A percentile compares a stretch with the other conserved stretches of the same genome.
Evolutionary conservation across 495 filamentous ascomycete genomes (phyloP).

Genomic region (Cercophora scortea): DNA sequence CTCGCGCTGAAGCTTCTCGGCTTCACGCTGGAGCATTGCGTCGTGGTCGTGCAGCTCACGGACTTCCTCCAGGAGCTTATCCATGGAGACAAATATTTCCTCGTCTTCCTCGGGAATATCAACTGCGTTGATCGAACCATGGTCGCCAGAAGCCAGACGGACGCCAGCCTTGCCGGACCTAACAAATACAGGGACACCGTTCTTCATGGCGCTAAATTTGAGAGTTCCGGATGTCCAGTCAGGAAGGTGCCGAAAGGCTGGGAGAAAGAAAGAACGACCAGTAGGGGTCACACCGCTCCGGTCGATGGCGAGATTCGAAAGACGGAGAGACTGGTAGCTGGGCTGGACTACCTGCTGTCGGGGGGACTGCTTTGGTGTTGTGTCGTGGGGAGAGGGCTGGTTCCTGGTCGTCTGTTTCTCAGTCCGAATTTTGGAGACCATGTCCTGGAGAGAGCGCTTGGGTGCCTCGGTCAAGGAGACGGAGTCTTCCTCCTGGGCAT

Average conservation of each 20-base stretch:
- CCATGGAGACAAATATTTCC: constrained; percentile 43
- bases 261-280: constrained; percentile 37
- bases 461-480: constrained; percentile 8
- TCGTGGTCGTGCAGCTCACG: constrained; percentile 42
- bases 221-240: constrained; percentile 40
- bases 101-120: constrained; percentile 38
- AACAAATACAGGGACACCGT: constrained; percentile 40
- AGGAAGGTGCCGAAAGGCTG: constrained; percentile 35
- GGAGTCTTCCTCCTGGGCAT: constrained; percentile 1
- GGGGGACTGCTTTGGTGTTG: constrained; percentile 14
- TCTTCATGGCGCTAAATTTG: constrained; percentile 33
- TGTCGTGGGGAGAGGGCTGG: constrained; percentile 6
- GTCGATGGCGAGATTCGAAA: constrained; percentile 5
- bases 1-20: constrained; percentile 39
- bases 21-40: constrained; percentile 39
- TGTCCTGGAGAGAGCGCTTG: constrained; percentile 23
- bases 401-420: constrained; percentile 15
- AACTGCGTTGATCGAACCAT: constrained; percentile 30
- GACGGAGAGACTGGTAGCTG: constrained; percentile 2
- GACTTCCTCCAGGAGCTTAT: constrained; percentile 48
- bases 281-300: constrained; percentile 26
- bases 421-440: constrained; percentile 22
- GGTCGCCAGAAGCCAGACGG: constrained; percentile 17
- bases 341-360: not conserved
- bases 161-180: constrained; percentile 19